These are phyloP conservation scores for Erigeron canadensis DNA, from an alignment of 129 eudicot species.

Conservation along the genomic window DNA sequence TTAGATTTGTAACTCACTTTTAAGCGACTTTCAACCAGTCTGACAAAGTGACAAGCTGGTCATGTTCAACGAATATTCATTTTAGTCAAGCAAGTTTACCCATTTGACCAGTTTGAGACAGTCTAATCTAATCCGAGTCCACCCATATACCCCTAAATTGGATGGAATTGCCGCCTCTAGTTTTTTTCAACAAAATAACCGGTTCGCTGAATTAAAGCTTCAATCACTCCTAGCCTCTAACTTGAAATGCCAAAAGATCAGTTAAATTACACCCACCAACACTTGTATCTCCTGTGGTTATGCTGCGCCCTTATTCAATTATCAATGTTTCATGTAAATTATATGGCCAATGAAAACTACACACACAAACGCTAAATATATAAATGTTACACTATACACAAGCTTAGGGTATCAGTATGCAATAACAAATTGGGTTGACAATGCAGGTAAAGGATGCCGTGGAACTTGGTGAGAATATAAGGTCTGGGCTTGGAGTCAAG, in stretches of 20 bases:
- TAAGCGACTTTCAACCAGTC: neutral
- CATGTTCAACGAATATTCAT: neutral
- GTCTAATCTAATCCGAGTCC: neutral
- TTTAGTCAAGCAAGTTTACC: neutral
- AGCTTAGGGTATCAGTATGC: constrained; percentile 5
- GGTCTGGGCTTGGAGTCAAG: constrained; percentile 37
- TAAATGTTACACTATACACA: constrained; percentile 2
- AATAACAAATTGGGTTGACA: constrained; percentile 10
- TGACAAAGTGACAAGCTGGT: neutral
- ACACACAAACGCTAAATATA: neutral
- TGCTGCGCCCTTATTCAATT: neutral
- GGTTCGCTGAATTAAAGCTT: too few relatives aligned
- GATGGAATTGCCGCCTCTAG: neutral
- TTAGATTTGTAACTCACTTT: neutral
- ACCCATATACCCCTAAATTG: neutral
- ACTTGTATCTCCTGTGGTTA: neutral
- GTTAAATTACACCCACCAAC: neutral
- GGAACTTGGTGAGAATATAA: constrained; percentile 35
- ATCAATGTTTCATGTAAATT: neutral
- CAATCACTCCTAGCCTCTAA: too few relatives aligned
- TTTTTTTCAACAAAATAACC: too few relatives aligned
- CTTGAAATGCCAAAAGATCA: too few relatives aligned
- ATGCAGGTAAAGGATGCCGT: constrained; percentile 34
- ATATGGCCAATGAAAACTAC: neutral
- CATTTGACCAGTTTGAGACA: neutral